A percentile compares a stretch with the other conserved stretches of the same genome.
Evolutionary conservation across 768 basidiomycete genomes (phyloP).

Genomic region (Pleurotus tuoliensis): DNA sequence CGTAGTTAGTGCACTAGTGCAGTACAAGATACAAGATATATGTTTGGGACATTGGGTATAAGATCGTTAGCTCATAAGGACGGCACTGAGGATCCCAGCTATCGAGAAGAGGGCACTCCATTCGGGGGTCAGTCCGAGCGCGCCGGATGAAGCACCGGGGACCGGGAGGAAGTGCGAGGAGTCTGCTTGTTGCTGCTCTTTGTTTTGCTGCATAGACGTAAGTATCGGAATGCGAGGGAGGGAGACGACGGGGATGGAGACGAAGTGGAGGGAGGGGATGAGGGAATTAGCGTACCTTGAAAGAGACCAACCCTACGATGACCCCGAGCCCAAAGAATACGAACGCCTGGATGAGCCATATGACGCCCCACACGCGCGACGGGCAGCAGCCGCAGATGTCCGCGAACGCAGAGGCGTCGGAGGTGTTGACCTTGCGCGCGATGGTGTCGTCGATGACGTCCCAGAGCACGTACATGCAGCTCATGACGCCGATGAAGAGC

Average conservation of each 20-base stretch:
- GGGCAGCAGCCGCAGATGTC: conserved; percentile 83
- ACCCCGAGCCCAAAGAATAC: conserved; percentile 73
- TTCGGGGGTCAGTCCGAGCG: background rate
- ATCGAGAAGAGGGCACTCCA: background rate
- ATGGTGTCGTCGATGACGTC: conserved; percentile 89
- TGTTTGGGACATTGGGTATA: background rate
- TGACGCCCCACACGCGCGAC: conserved; percentile 84
- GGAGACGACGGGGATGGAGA: conserved; percentile 43
- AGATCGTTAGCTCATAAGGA: background rate
- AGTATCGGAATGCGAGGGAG: too few species aligned
- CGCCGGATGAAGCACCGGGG: conserved; percentile 32
- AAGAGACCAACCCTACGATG: conserved; percentile 72
- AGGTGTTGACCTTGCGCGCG: conserved; percentile 78
- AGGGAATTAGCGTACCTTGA: conserved; percentile 58
- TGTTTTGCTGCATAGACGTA: conserved; percentile 32
- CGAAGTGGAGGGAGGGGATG: background rate
- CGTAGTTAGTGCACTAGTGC: background rate
- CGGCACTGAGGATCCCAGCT: background rate
- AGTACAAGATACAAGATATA: background rate
- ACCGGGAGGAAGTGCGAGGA: conserved; percentile 56
- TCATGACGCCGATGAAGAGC: conserved; percentile 83
- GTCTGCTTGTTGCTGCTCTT: conserved; percentile 33
- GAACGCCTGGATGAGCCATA: conserved; percentile 79
- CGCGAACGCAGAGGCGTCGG: conserved; percentile 84
- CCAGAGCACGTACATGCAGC: conserved; percentile 83